Evolutionary conservation across 164 flowering plant species (phyloP), one percentile per base, ranked within the genome.

Genomic region (Liriodendron chinense): DNA sequence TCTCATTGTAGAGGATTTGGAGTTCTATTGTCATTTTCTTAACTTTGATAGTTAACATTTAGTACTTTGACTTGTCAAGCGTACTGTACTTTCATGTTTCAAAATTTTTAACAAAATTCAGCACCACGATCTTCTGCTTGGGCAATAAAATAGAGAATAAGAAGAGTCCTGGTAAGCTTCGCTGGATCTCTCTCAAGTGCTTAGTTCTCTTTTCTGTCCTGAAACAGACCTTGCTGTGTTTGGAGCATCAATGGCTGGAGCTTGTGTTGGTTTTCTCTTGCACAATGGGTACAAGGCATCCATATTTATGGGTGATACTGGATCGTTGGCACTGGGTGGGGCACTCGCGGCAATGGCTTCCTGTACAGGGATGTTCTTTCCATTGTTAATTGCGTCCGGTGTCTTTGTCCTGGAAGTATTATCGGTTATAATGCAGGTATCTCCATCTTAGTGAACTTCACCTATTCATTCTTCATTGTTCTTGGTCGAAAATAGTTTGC

Each of bases 161-260:
- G 21, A 61, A n/a, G 21, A 61, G 8, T n/a, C 9, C 9, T n/a
- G 64, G 64, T 8, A 61, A 18, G 9, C 9, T 61, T 61, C 16
- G 23, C 2, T n/a, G 22, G 23, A 61, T 13, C 62, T 14, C 62
- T 13, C 43, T 34, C 43, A 21, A 63, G 66, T 21, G 24, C 24
- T 18, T 28, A 50, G 6, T 26, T 65, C 23, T n/a, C 23, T 69
- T 13, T 28, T 56, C 14, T 22, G 16, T 72, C 7, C 56, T 74
- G 28, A 49, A 77, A 72, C 86, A 95, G 99, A 91, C 34, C 87
- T 93, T 74, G 81, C 98, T 68, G 68, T 93, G 67, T 95, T 95
- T 85, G 98, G 99, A 65, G 88, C 94, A 78, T 93, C 99, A 59
- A 95, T 95, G 98, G 92, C 94, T 12, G 99, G 99, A 68, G 92